Conservation (phyloP, 1,284 basidiomycete species). For the Tetrapyrgos nigripes region DNA sequence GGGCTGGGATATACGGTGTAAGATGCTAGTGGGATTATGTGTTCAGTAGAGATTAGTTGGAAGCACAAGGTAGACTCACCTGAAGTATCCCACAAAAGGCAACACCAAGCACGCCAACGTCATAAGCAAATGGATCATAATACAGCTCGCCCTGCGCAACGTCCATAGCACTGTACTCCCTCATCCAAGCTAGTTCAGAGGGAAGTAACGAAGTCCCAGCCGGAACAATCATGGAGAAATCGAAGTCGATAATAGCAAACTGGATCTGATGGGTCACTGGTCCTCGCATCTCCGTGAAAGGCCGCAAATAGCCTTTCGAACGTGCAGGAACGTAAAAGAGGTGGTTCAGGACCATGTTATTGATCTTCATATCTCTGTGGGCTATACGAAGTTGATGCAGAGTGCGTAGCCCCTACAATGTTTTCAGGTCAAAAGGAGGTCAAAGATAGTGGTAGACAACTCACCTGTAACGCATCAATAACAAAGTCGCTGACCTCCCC, state of each 20-base stretch:
- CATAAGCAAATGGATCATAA: slow-evolving; percentile 13
- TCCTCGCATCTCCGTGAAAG: slow-evolving; percentile 1
- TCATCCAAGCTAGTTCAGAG: slow-evolving; percentile 12
- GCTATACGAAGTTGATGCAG: slow-evolving; percentile 10
- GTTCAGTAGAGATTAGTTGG: not conserved
- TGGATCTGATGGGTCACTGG: slow-evolving; percentile 4
- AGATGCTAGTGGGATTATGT: not conserved
- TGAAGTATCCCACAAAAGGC: slow-evolving; percentile 12
- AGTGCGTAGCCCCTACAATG: slow-evolving; percentile 8
- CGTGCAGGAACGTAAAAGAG: slow-evolving; percentile 7
- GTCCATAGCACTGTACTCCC: slow-evolving; percentile 13
- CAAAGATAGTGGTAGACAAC: not conserved
- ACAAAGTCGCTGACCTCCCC: slow-evolving; percentile 6
- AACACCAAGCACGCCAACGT: slow-evolving; percentile 13
- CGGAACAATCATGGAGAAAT: slow-evolving; percentile 12
- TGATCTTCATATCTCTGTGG: slow-evolving; percentile 13
- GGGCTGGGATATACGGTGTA: slow-evolving; percentile 1
- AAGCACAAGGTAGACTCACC: not conserved
- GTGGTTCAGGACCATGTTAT: slow-evolving; percentile 14
- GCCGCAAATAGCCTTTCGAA: not conserved
- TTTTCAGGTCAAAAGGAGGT: not conserved
- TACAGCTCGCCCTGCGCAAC: slow-evolving; percentile 12
- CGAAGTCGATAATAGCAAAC: slow-evolving; percentile 11
- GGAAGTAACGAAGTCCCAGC: slow-evolving; percentile 3
- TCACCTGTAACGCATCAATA: slow-evolving; percentile 6